phyloP scores from a whole-genome alignment of 164 flowering plant genomes.

The Kalanchoe fedtschenkoi region DNA sequence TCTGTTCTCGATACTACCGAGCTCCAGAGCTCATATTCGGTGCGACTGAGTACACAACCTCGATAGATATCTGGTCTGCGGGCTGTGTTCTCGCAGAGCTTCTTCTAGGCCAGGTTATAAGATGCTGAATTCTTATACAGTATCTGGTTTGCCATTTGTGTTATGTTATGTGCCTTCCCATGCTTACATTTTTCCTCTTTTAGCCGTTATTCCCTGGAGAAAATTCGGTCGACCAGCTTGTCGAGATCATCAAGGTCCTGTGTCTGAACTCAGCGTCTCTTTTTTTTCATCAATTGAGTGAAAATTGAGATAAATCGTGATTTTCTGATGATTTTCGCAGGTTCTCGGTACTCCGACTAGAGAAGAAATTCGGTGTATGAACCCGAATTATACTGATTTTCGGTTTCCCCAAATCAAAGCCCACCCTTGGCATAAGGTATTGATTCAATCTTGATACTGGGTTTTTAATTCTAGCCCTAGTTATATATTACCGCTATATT shows the following conservation, averaged over 20 bases:
- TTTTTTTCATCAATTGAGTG: not conserved
- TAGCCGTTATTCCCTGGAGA: conserved; percentile 1
- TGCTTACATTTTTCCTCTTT: not conserved
- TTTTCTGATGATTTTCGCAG: not conserved
- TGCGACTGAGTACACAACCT: not conserved
- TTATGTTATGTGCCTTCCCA: not conserved
- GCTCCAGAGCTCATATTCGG: conserved; percentile 2
- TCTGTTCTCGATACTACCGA: conserved; percentile 3
- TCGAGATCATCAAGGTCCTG: conserved; percentile 1
- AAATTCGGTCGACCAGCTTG: conserved; percentile 3
- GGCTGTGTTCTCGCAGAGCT: conserved; percentile 3
- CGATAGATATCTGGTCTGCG: not conserved
- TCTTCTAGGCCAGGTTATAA: not conserved
- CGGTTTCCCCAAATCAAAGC: conserved; percentile 2
- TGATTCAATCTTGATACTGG: too few species aligned
- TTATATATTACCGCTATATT: too few species aligned
- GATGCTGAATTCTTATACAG: not conserved
- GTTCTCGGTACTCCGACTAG: conserved; percentile 3
- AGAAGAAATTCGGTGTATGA: not conserved
- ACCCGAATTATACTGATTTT: not conserved
- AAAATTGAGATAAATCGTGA: not conserved
- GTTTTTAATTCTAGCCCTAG: too few species aligned
- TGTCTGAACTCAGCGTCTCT: not conserved
- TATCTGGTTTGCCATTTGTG: not conserved
- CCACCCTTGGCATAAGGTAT: not conserved